Percentiles rank a stretch among this genome's conserved stretches.
These are phyloP conservation scores for Lineolata rhizophorae DNA, from an alignment of 495 filamentous ascomycete species.

Conservation along the genomic window DNA sequence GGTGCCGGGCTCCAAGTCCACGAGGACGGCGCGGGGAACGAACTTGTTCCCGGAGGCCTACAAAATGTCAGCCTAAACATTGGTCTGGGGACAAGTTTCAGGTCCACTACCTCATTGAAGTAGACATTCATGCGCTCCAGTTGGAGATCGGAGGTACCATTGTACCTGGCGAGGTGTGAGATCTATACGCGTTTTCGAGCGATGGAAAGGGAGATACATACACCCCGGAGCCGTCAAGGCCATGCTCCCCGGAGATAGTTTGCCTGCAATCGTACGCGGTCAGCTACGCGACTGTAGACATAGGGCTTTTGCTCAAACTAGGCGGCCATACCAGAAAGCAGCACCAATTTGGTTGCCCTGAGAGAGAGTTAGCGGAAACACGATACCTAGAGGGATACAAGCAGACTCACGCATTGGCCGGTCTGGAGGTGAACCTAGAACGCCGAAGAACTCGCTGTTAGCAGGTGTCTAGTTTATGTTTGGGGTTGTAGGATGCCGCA, in stretches of 20 bases:
- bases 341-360: slow-evolving; percentile 99
- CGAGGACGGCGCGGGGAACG: slow-evolving; percentile 96
- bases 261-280: slow-evolving; percentile 36
- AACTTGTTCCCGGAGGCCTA: slow-evolving; percentile 95
- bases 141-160: slow-evolving; percentile 94
- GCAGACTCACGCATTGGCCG: slow-evolving; percentile 74
- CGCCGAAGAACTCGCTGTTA: slow-evolving; percentile 16
- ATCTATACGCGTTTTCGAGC: neutral
- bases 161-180: slow-evolving; percentile 44
- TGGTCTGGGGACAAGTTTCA: neutral
- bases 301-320: slow-evolving; percentile 3
- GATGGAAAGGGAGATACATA: slow-evolving; percentile 24
- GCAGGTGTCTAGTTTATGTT: slow-evolving; percentile 12
- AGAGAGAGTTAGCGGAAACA: slow-evolving; percentile 18
- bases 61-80: slow-evolving; percentile 7
- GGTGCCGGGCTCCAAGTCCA: slow-evolving; percentile 95
- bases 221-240: slow-evolving; percentile 88
- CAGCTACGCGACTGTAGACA: neutral
- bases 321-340: slow-evolving; percentile 70
- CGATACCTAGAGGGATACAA: neutral
- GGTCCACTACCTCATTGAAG: slow-evolving; percentile 81
- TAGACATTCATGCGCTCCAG: slow-evolving; percentile 99
- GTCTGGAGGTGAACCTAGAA: slow-evolving; percentile 90
- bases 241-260: slow-evolving; percentile 95
- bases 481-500: neutral